These are phyloP conservation scores for Knufia petricola DNA, from an alignment of 2,329 filamentous ascomycete species.

Conservation along the genomic window DNA sequence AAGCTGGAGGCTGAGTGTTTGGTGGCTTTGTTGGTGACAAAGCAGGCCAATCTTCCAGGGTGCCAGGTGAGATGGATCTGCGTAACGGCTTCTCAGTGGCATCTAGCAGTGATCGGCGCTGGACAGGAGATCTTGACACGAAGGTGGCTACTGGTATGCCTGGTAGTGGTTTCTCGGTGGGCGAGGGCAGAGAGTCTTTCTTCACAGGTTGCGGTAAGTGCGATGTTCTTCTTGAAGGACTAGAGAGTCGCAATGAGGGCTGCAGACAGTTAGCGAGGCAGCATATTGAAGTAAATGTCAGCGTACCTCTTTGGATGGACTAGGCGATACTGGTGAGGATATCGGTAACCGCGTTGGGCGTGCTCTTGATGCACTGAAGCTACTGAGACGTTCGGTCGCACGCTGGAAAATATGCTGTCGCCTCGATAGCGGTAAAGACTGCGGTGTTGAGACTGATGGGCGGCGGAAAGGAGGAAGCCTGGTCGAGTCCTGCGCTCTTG, in stretches of 20 bases:
- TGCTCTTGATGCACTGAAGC: slow-evolving; percentile 3
- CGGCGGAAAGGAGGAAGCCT: background rate
- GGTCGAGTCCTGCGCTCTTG: background rate
- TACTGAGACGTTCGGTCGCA: slow-evolving; percentile 1
- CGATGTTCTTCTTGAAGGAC: background rate
- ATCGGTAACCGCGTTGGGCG: background rate
- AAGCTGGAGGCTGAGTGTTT: background rate
- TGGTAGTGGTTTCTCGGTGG: slow-evolving; percentile 26
- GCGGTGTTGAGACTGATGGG: background rate
- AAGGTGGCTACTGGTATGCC: slow-evolving; percentile 23
- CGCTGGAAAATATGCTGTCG: slow-evolving; percentile 7
- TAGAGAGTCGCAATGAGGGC: slow-evolving; percentile 4
- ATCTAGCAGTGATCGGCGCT: slow-evolving; percentile 24
- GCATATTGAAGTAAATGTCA: background rate
- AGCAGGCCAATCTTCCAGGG: slow-evolving; percentile 25
- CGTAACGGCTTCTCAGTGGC: slow-evolving; percentile 24
- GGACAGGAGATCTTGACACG: slow-evolving; percentile 14
- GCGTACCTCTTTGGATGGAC: background rate
- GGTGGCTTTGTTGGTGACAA: slow-evolving; percentile 16
- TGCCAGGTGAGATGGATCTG: slow-evolving; percentile 18
- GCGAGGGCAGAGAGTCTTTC: slow-evolving; percentile 5
- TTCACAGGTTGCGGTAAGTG: slow-evolving; percentile 4
- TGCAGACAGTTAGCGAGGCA: background rate
- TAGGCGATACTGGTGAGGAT: background rate
- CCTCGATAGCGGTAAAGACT: background rate